Percentiles rank a stretch among this genome's conserved stretches.
Evolutionary conservation across 2,329 filamentous ascomycete genomes (phyloP).

Genomic region (Tolypocladium album): DNA sequence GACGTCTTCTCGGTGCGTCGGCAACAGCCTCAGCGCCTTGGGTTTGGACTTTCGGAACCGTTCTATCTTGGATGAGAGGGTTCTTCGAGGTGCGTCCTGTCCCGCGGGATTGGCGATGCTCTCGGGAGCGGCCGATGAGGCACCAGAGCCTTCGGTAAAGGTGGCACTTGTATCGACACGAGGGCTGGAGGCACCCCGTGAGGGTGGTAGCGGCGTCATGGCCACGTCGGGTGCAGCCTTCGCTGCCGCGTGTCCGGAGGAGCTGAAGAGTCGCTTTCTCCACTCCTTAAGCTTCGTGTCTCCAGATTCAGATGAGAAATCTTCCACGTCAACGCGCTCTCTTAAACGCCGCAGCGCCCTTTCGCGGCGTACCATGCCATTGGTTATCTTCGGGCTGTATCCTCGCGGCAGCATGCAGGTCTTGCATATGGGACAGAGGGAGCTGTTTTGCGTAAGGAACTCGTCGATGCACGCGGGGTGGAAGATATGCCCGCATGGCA

Average conservation of each 20-base stretch:
- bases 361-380: conserved; percentile 78
- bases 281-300: conserved; percentile 25
- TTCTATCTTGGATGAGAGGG: conserved; percentile 8
- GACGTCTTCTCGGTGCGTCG: conserved; percentile 27
- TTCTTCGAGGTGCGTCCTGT: conserved; percentile 3
- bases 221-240: conserved; percentile 11
- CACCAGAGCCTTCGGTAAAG: background rate
- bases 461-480: conserved; percentile 86
- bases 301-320: conserved; percentile 18
- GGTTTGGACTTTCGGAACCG: conserved; percentile 18
- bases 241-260: conserved; percentile 9
- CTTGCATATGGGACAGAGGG: conserved; percentile 87
- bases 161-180: conserved; percentile 1
- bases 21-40: conserved; percentile 20
- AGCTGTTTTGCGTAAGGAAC: conserved; percentile 69
- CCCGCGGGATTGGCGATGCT: background rate
- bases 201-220: conserved; percentile 12
- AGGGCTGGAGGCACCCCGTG: background rate
- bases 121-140: background rate
- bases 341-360: conserved; percentile 53
- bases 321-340: conserved; percentile 36
- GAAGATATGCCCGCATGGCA: conserved; percentile 87
- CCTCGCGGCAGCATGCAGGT: conserved; percentile 63
- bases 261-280: conserved; percentile 22
- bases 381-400: conserved; percentile 62